Evolutionary conservation across 495 filamentous ascomycete species (phyloP), one percentile per base, ranked within the genome.

Genomic region (Pseudoneurospora amorphoporcata): DNA sequence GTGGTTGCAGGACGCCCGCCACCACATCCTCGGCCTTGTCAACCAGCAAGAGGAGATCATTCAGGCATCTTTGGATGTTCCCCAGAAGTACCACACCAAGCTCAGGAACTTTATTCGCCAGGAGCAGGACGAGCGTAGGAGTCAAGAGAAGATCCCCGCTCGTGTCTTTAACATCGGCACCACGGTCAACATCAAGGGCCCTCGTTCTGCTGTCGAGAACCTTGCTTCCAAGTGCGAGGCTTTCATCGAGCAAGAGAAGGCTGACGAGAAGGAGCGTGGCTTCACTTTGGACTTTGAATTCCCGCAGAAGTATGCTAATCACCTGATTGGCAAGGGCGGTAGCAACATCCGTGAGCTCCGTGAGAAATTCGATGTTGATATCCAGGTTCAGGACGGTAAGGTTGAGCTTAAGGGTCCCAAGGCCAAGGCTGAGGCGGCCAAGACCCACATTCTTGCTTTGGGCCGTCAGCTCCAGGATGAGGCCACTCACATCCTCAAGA

Each of bases 281-380:
- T 94, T 94, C 81, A 92, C 89, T 5, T 85, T 90, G 53, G 88
- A 88, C 45, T 98, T 97, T 74, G 93, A 95, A 70, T 99, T 94
- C 84, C 95, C 95, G 6, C 91, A 95, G 76, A 97, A 97, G 80
- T 96, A 89, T 74, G 93, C 94, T 71, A 96, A 96, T 77, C 90
- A 94, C 79, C 86, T 99, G 19, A 98, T 99, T 75, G 95, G 95
- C 72, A 93, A 92, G 79, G 89, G 90, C 45, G 95, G 95, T 35
- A 94, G 94, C 82, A 95, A 95, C 81, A 95, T 98, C 82, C 93
- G 92, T 73, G 94, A 96, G 78, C 85, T 97, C n/a, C 92, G 94
- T 19, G 95, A 98, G 40, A 93, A 95, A 79, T 97, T 96, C 76
- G 96, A 98, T 79, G 96, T 99, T 40, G 95, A 98, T 61, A 98